Conservation (phyloP, 257 asterid species). For the Henckelia pumila region DNA sequence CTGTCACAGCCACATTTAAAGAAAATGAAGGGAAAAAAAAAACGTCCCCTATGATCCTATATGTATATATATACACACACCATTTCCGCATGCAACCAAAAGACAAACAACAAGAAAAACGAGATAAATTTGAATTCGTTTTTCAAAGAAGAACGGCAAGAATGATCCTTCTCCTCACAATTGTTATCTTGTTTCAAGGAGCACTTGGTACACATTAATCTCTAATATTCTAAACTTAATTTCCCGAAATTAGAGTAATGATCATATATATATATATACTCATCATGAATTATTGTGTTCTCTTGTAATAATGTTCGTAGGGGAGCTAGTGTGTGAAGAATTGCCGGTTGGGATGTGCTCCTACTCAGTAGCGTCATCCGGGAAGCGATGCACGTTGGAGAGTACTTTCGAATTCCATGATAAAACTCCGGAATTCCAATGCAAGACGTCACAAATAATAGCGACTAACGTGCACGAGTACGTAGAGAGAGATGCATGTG, state of each 20-base stretch:
- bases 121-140: background rate
- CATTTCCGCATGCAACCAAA: background rate
- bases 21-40: too few species aligned
- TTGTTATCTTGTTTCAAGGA: slow-evolving; percentile 30
- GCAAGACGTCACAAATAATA: too few species aligned
- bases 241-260: background rate
- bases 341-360: slow-evolving; percentile 37
- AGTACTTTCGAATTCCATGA: slow-evolving; percentile 15
- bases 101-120: background rate
- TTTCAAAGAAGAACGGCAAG: background rate
- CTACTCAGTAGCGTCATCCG: slow-evolving; percentile 38
- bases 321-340: slow-evolving; percentile 37
- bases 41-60: background rate
- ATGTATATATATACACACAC: too few species aligned
- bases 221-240: background rate
- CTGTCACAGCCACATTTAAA: too few species aligned
- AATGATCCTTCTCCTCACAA: slow-evolving; percentile 22
- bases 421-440: slow-evolving; percentile 3
- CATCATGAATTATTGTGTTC: too few species aligned
- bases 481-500: too few species aligned
- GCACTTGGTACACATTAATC: slow-evolving; percentile 27
- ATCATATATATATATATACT: too few species aligned
- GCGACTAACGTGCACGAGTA: too few species aligned
- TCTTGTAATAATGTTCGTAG: slow-evolving; percentile 19
- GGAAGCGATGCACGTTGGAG: slow-evolving; percentile 36